Base-by-base conservation (phyloP, 768 basidiomycete genomes). In the Podaxis mareebaensis region DNA sequence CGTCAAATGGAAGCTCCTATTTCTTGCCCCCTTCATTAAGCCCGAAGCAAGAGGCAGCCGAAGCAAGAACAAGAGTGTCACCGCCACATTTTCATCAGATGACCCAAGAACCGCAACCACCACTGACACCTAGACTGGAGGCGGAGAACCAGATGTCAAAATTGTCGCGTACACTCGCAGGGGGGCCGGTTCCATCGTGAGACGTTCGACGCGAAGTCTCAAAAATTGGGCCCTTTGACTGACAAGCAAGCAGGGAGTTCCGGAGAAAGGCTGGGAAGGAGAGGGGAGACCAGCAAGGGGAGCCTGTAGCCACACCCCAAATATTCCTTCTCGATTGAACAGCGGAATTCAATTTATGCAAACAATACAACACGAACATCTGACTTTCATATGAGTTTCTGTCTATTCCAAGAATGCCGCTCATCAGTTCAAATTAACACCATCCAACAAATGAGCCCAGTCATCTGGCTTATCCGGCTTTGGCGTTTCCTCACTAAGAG, bases 131-230 rank as follows among this genome's bases (percentile, higher is more conserved):
- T 24, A 22, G 24, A 8, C n/a, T 44, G 42, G 15, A 44, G 12
- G 17, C 49, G 0, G 72, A 67, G 0, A 75, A 33, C 13, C 24
- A 38, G 7, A 52, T 38, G 66, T 65, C 12, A 71, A 74, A 30
- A 73, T 83, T 2, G 71, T 74, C 11, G 81, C 79, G 4, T 78
- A 75, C 12, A 75, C 12, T 80, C 80, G 0, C 81, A 83, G 59
- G 79, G 80, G 62, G 79, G 78, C 56, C 77, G 83, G 2, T 83
- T 84, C 56, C 80, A 83, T 64, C 75, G 77, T 4, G 82, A 84
- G 57, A 80, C 80, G 3, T 73, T 81, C 53, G 76, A 77, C 51
- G 77, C 77, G 5, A 70, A 67, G 39, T 15, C 17, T 13, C 13
- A 0, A n/a, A 15, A 42, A 33, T 33, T 33, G 30, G 30, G 30